A percentile compares a stretch with the other conserved stretches of the same genome.
Evolutionary conservation across 1,139 yeast genomes (phyloP).

Genomic region (Protomyces macrosporus): DNA sequence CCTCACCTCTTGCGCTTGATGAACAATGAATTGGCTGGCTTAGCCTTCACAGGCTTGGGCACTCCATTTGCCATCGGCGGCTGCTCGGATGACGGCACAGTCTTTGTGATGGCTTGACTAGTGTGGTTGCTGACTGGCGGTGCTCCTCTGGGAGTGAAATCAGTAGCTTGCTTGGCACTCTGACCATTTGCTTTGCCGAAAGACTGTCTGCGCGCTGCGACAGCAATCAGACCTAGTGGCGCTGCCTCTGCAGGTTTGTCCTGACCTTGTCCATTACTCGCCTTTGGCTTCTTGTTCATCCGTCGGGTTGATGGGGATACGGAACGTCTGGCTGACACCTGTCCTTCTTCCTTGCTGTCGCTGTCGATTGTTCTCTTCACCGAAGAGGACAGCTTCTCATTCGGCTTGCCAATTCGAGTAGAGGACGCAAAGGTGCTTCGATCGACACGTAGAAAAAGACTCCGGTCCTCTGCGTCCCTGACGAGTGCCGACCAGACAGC

Average conservation of each 20-base stretch:
- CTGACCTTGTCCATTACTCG: background rate
- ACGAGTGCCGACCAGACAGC: conserved; percentile 63
- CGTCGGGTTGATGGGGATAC: background rate
- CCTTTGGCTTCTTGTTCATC: background rate
- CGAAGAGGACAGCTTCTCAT: background rate
- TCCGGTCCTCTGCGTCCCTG: conserved; percentile 47
- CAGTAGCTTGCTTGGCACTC: background rate
- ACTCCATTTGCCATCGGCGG: background rate
- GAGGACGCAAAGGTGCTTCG: background rate
- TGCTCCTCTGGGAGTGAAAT: background rate
- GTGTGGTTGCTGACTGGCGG: background rate
- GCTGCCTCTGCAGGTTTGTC: background rate
- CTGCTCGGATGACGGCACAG: background rate
- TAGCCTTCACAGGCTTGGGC: background rate
- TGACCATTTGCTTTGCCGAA: background rate
- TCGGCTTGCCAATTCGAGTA: background rate
- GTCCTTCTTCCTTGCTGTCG: background rate
- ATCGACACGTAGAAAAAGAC: conserved; percentile 27
- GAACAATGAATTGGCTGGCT: conserved; percentile 14
- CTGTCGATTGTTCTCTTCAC: background rate
- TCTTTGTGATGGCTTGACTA: background rate
- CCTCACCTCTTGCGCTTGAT: conserved; percentile 15
- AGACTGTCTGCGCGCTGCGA: background rate
- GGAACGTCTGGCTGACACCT: background rate
- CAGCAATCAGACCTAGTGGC: background rate